phyloP scores from a whole-genome alignment of 495 filamentous ascomycete genomes.

The Neurospora cerealis region DNA sequence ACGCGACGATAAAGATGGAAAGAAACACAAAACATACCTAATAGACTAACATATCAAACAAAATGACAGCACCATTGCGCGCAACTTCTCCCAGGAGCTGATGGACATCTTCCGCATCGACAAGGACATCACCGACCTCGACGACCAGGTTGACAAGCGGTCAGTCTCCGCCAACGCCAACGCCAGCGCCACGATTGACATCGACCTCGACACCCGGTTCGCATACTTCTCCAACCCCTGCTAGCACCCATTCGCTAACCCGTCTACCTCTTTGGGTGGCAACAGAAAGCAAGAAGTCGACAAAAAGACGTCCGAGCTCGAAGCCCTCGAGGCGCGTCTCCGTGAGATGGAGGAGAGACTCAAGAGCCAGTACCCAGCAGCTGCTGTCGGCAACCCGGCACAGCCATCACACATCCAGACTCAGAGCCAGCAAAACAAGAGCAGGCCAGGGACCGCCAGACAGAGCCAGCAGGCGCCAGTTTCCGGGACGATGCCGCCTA shows the following conservation, averaged over 20 bases:
- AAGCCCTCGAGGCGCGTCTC: constrained; percentile 73
- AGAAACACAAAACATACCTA: not conserved
- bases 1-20: not conserved
- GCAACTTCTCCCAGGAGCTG: constrained; percentile 74
- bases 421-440: constrained; percentile 18
- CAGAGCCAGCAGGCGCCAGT: constrained; percentile 31
- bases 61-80: constrained; percentile 64
- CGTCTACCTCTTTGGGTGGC: not conserved
- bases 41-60: constrained; percentile 5
- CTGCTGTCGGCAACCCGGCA: constrained; percentile 2
- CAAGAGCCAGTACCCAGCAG: constrained; percentile 29
- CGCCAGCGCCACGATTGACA: not conserved
- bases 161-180: constrained; percentile 35
- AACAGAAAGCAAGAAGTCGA: constrained; percentile 60
- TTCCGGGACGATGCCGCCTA: constrained; percentile 43
- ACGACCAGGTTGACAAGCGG: constrained; percentile 75
- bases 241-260: constrained; percentile 6
- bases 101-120: constrained; percentile 85
- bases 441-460: constrained; percentile 33
- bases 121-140: constrained; percentile 65
- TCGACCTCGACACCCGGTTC: not conserved
- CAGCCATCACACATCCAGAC: not conserved
- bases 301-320: constrained; percentile 67
- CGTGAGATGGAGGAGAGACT: constrained; percentile 78
- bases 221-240: not conserved